Percentiles rank a stretch among this genome's conserved stretches.
Evolutionary conservation across 2,329 filamentous ascomycete genomes (phyloP).

Genomic region (Exophiala viscosa): DNA sequence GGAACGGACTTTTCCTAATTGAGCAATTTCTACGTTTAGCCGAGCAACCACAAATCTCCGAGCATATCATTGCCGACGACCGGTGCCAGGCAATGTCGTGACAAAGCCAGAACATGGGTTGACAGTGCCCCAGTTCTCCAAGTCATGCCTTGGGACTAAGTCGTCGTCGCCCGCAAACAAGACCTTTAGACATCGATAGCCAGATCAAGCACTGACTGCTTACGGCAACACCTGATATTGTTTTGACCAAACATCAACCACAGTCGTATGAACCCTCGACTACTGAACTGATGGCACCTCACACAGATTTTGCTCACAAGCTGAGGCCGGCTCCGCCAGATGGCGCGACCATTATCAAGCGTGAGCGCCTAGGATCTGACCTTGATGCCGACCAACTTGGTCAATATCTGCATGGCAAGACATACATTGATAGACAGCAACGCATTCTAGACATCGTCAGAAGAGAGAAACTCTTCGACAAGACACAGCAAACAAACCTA

Average conservation of each 20-base stretch:
- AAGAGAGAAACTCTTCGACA: conserved; percentile 46
- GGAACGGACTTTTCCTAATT: not conserved
- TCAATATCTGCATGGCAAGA: conserved; percentile 1
- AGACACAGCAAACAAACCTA: conserved; percentile 48
- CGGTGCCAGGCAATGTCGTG: not conserved
- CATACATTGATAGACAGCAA: conserved; percentile 46
- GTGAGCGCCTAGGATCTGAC: conserved; percentile 43
- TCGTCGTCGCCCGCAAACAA: not conserved
- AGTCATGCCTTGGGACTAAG: not conserved
- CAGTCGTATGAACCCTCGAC: not conserved
- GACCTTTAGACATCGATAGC: not conserved
- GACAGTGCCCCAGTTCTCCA: not conserved
- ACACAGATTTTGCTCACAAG: conserved; percentile 49
- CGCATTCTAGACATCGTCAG: conserved; percentile 44
- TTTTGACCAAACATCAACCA: not conserved
- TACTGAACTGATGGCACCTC: conserved; percentile 20
- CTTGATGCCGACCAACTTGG: conserved; percentile 42
- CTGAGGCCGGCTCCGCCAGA: conserved; percentile 43
- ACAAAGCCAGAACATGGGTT: not conserved
- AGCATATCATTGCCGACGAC: not conserved
- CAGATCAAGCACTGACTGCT: not conserved
- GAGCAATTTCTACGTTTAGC: not conserved
- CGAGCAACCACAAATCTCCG: not conserved
- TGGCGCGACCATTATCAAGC: conserved; percentile 43
- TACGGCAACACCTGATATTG: not conserved